Evolutionary conservation across 2,329 filamentous ascomycete species (phyloP).

Genomic region (Fusarium neocosmosporiellum): DNA sequence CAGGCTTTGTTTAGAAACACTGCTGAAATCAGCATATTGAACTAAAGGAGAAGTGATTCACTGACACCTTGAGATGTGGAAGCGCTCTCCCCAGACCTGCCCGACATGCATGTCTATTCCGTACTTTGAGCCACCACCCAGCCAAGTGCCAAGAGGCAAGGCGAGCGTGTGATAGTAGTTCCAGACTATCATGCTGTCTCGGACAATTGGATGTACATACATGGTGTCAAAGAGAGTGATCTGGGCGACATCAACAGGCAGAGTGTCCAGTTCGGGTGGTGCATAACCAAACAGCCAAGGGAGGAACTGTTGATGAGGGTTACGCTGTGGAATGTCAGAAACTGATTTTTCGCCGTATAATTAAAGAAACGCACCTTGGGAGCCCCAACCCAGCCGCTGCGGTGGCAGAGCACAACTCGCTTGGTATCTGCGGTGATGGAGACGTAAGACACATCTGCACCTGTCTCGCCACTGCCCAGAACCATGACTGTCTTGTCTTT

Average conservation of each 20-base stretch:
- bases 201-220: slow-evolving; percentile 24
- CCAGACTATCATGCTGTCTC: slow-evolving; percentile 24
- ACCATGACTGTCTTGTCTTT: slow-evolving; percentile 54
- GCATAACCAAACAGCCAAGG: slow-evolving; percentile 25
- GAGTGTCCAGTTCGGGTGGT: background rate
- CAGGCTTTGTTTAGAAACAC: slow-evolving; percentile 51
- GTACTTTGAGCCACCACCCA: slow-evolving; percentile 2
- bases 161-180: slow-evolving; percentile 21
- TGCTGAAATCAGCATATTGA: slow-evolving; percentile 12
- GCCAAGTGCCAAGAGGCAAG: slow-evolving; percentile 9
- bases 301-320: slow-evolving; percentile 17
- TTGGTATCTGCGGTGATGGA: slow-evolving; percentile 55
- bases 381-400: slow-evolving; percentile 50
- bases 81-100: slow-evolving; percentile 41
- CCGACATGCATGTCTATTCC: slow-evolving; percentile 30
- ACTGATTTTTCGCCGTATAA: fast-evolving
- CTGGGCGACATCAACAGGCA: slow-evolving; percentile 16
- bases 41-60: background rate
- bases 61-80: slow-evolving; percentile 40
- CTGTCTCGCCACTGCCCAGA: slow-evolving; percentile 57
- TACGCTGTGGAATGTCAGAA: background rate
- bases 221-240: slow-evolving; percentile 23
- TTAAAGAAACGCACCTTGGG: slow-evolving; percentile 12
- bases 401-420: slow-evolving; percentile 55
- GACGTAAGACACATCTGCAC: slow-evolving; percentile 55